These are phyloP conservation scores for Hymenoscyphus fructigenus DNA, from an alignment of 2,329 filamentous ascomycete genomes.

Conservation along the genomic window DNA sequence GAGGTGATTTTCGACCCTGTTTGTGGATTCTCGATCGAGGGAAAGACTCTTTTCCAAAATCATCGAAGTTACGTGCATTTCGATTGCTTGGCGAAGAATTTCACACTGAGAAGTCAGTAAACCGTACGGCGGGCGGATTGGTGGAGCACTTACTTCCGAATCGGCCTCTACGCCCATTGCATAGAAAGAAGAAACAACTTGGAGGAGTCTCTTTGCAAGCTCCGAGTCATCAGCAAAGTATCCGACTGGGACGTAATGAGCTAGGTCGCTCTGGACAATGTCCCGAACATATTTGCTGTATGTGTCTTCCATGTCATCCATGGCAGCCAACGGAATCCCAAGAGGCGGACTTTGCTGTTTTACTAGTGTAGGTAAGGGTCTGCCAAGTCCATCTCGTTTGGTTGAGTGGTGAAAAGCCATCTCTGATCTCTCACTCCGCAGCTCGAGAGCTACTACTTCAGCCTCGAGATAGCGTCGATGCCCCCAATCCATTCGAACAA, in stretches of 20 bases:
- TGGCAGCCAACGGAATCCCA: conserved; percentile 30
- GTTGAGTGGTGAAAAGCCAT: conserved; percentile 29
- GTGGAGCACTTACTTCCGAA: conserved; percentile 28
- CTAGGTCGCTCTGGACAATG: conserved; percentile 29
- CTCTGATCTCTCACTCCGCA: conserved; percentile 26
- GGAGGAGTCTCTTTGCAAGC: conserved; percentile 29
- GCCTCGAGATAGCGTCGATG: conserved; percentile 27
- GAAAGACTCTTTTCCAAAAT: conserved; percentile 35
- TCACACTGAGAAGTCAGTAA: conserved; percentile 28
- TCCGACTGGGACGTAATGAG: conserved; percentile 25
- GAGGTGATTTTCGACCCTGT: conserved; percentile 27
- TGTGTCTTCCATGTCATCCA: conserved; percentile 32
- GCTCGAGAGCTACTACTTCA: conserved; percentile 30
- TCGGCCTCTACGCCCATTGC: conserved; percentile 21
- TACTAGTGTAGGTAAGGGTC: conserved; percentile 20
- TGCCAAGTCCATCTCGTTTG: conserved; percentile 16
- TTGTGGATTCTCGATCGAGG: conserved; percentile 30
- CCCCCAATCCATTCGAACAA: conserved; percentile 32
- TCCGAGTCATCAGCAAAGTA: conserved; percentile 31
- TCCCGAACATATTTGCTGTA: conserved; percentile 31
- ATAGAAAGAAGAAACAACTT: conserved; percentile 28
- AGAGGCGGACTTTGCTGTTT: conserved; percentile 32
- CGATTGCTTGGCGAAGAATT: conserved; percentile 32
- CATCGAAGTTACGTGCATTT: conserved; percentile 33
- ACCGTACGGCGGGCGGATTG: neutral